A percentile compares a stretch with the other conserved stretches of the same genome.
phyloP scores from a whole-genome alignment of 2,329 filamentous ascomycete species.

The Domatiomyces globalis region DNA sequence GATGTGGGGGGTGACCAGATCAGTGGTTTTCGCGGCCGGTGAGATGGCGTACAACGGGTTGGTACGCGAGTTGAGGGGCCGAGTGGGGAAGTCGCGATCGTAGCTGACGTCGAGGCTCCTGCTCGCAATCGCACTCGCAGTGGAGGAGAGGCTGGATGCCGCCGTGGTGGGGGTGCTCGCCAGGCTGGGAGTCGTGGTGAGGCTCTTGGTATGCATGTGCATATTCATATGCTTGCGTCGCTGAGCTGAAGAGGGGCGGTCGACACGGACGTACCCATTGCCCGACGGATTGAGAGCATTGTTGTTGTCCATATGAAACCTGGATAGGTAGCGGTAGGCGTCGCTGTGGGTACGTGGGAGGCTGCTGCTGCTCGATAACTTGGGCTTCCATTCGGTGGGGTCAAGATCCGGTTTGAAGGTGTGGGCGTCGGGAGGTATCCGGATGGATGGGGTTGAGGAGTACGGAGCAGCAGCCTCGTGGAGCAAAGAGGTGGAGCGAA shows the following conservation, averaged over 20 bases:
- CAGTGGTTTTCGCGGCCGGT: conserved; percentile 22
- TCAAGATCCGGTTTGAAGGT: conserved; percentile 32
- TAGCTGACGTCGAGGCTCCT: conserved; percentile 5
- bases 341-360: conserved; percentile 22
- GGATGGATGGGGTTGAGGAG: conserved; percentile 18
- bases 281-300: conserved; percentile 4
- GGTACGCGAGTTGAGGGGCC: conserved; percentile 28
- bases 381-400: conserved; percentile 37
- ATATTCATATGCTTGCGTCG: conserved; percentile 22
- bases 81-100: conserved; percentile 20
- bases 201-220: conserved; percentile 18
- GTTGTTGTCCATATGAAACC: conserved; percentile 24
- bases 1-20: conserved; percentile 29
- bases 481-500: conserved; percentile 25
- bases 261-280: background rate
- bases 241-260: conserved; percentile 16
- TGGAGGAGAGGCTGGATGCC: conserved; percentile 28
- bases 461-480: conserved; percentile 24
- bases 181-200: conserved; percentile 14
- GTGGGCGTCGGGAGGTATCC: conserved; percentile 29
- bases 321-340: conserved; percentile 31
- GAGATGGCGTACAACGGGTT: conserved; percentile 25
- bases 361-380: conserved; percentile 22
- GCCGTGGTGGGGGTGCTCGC: conserved; percentile 26
- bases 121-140: conserved; percentile 17